Conservation (phyloP, 768 basidiomycete species). For the Suillus paluster region DNA sequence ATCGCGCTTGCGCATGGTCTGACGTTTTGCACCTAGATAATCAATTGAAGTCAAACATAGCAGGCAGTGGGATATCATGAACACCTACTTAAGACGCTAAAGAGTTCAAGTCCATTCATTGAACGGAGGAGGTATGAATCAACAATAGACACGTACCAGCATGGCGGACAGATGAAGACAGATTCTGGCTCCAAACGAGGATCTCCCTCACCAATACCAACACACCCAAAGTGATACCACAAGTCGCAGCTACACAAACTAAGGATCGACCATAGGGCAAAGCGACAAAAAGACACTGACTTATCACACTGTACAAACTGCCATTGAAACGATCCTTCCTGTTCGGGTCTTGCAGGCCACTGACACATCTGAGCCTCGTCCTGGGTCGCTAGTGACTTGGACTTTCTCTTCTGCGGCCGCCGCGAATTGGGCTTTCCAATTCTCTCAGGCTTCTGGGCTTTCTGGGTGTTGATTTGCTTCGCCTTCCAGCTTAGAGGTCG, state of each 20-base stretch:
- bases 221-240: constrained; percentile 61
- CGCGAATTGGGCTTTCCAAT: neutral
- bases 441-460: no score
- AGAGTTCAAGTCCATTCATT: constrained; percentile 3
- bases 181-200: constrained; percentile 34
- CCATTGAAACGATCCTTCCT: neutral
- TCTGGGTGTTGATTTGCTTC: neutral
- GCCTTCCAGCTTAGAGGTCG: neutral
- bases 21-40: constrained; percentile 20
- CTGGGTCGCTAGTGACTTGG: neutral
- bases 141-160: constrained; percentile 31
- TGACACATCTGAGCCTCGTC: neutral
- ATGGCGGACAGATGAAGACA: constrained; percentile 49
- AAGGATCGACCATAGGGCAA: neutral
- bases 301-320: constrained; percentile 42
- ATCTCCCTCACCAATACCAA: constrained; percentile 44
- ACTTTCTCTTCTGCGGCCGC: constrained; percentile 1
- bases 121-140: neutral
- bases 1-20: constrained; percentile 12
- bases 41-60: neutral
- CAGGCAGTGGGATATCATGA: constrained; percentile 12
- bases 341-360: neutral
- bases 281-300: constrained; percentile 21
- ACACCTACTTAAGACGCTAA: constrained; percentile 9
- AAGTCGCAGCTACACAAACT: constrained; percentile 37